These are phyloP conservation scores for Penicillium rolfsii DNA, from an alignment of 2,329 filamentous ascomycete species.

Conservation along the genomic window DNA sequence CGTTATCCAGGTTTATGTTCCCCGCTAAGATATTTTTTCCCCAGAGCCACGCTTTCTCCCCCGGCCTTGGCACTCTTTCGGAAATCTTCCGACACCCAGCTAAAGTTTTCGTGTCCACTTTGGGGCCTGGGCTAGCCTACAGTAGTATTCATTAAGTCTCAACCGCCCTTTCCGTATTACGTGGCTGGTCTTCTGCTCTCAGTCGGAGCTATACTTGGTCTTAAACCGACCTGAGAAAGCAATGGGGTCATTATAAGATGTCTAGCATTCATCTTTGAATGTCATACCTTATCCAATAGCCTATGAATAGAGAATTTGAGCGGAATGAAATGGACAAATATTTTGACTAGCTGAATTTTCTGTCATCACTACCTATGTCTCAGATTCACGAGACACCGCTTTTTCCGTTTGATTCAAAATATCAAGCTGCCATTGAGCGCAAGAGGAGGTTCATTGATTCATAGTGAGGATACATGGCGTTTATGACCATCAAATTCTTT, in stretches of 20 bases:
- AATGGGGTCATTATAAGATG: no score
- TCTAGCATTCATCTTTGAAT: no score
- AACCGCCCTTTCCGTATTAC: background rate
- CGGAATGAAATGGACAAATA: no score
- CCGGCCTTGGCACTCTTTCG: slow-evolving; percentile 11
- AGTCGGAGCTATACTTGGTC: no score
- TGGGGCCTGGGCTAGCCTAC: background rate
- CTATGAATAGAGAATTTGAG: no score
- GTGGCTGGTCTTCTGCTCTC: background rate
- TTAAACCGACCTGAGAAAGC: no score
- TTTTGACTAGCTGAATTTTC: no score
- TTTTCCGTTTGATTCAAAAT: no score
- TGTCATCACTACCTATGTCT: no score
- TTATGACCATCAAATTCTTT: background rate
- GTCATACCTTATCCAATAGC: no score
- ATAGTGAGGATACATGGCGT: background rate
- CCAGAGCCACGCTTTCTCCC: background rate
- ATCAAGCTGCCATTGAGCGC: no score
- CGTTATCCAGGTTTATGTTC: background rate
- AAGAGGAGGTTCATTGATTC: background rate
- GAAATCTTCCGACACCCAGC: slow-evolving; percentile 11
- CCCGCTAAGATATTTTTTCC: background rate
- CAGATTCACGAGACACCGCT: no score
- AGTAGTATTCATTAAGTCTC: background rate
- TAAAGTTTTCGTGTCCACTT: background rate